Evolutionary conservation across 108 stramenopile genomes (phyloP).

Genomic region (Craspedostauros australis): DNA sequence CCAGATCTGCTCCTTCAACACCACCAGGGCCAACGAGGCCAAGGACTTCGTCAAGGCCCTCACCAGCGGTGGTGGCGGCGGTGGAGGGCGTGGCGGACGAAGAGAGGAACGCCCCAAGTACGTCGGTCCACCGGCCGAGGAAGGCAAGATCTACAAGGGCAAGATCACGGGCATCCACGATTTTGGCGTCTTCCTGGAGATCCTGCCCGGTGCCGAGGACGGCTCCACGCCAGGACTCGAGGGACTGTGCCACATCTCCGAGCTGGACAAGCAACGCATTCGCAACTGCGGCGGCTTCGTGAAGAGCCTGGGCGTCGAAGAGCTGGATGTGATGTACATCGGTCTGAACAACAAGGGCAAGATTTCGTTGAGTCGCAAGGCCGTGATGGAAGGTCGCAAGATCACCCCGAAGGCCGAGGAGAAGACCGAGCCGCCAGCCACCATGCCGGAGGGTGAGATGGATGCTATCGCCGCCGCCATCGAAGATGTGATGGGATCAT

Average conservation of each 20-base stretch:
- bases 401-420: not conserved
- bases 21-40: slow-evolving; percentile 57
- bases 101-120: slow-evolving; percentile 57
- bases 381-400: slow-evolving; percentile 35
- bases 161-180: slow-evolving; percentile 75
- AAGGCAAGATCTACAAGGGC: slow-evolving; percentile 59
- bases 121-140: slow-evolving; percentile 69
- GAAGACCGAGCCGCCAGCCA: slow-evolving; percentile 5
- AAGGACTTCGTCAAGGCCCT: slow-evolving; percentile 54
- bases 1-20: slow-evolving; percentile 56
- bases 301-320: slow-evolving; percentile 51
- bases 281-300: slow-evolving; percentile 79
- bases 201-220: slow-evolving; percentile 81
- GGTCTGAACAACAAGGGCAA: slow-evolving; percentile 74
- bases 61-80: slow-evolving; percentile 38
- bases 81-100: slow-evolving; percentile 17
- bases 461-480: slow-evolving; percentile 73
- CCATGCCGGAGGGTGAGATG: slow-evolving; percentile 63
- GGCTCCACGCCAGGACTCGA: slow-evolving; percentile 71
- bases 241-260: slow-evolving; percentile 81
- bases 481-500: slow-evolving; percentile 40
- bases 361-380: slow-evolving; percentile 66
- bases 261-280: slow-evolving; percentile 69
- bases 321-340: slow-evolving; percentile 66
- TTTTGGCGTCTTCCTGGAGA: slow-evolving; percentile 79